Evolutionary conservation across 306 rosid genomes (phyloP).

Genomic region (Corylus avellana): DNA sequence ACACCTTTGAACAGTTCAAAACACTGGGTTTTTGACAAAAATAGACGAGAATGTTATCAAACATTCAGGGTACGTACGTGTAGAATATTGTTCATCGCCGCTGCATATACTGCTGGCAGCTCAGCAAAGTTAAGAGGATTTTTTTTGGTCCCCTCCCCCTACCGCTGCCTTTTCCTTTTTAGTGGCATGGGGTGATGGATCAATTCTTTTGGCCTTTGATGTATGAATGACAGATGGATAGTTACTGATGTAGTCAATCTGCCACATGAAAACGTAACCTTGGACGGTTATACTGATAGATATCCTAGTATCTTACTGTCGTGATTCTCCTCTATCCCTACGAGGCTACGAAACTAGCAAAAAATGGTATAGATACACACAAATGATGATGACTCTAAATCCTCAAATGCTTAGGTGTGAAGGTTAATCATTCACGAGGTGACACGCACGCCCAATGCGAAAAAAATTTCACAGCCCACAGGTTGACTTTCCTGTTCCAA

Average conservation of each 20-base stretch:
- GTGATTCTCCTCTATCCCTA: conserved; percentile 37
- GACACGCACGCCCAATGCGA: neutral
- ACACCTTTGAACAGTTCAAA: neutral
- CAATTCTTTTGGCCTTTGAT: neutral
- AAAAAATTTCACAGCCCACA: neutral
- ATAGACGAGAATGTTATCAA: neutral
- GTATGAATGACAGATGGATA: conserved; percentile 38
- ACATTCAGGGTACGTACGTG: neutral
- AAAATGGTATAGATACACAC: neutral
- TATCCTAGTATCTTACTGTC: conserved; percentile 31
- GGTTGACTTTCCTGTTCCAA: conserved; percentile 22
- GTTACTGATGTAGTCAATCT: conserved; percentile 39
- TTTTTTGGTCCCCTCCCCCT: neutral
- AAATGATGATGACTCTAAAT: neutral
- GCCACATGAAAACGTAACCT: conserved; percentile 48
- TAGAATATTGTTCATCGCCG: neutral
- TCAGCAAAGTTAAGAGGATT: neutral
- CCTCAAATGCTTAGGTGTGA: neutral
- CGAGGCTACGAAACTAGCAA: neutral
- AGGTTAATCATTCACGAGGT: neutral
- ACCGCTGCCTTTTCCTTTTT: conserved; percentile 16
- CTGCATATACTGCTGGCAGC: neutral
- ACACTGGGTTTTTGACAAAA: neutral
- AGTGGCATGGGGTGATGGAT: conserved; percentile 33
- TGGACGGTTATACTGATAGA: conserved; percentile 37